Percentiles rank a stretch among this genome's conserved stretches.
These are phyloP conservation scores for Colletotrichum gigasporum DNA, from an alignment of 2,329 filamentous ascomycete species.

Conservation along the genomic window DNA sequence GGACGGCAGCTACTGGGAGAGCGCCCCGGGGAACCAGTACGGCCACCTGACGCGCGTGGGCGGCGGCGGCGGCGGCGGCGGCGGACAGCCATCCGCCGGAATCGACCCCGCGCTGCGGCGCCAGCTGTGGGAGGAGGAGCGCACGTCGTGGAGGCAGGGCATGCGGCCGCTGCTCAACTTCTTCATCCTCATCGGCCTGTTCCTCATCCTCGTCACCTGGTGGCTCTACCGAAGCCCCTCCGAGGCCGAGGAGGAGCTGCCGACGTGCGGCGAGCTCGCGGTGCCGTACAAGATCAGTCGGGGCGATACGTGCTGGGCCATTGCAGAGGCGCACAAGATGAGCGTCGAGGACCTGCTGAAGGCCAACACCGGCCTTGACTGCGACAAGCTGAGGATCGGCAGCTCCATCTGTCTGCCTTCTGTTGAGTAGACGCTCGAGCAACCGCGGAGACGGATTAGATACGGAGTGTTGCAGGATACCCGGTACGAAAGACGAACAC, in stretches of 20 bases:
- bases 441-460: background rate
- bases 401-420: conserved; percentile 55
- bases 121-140: conserved; percentile 32
- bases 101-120: conserved; percentile 37
- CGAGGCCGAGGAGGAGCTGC: conserved; percentile 22
- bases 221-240: conserved; percentile 49
- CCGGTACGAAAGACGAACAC: background rate
- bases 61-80: conserved; percentile 32
- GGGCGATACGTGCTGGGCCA: conserved; percentile 64
- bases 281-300: conserved; percentile 49
- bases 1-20: conserved; percentile 60
- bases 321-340: conserved; percentile 54
- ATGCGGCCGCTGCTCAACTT: conserved; percentile 68
- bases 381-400: conserved; percentile 54
- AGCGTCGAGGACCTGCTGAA: conserved; percentile 55
- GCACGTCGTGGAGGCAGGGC: conserved; percentile 59
- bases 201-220: conserved; percentile 60
- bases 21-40: conserved; percentile 58
- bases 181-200: conserved; percentile 61
- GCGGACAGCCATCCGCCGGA: conserved; percentile 41
- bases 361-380: conserved; percentile 57
- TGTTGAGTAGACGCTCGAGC: conserved; percentile 1
- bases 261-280: conserved; percentile 26
- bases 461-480: background rate
- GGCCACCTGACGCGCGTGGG: conserved; percentile 54